Percentiles rank a stretch among this genome's conserved stretches.
phyloP scores from a whole-genome alignment of 345 rosid genomes.

The Dipteronia sinensis region DNA sequence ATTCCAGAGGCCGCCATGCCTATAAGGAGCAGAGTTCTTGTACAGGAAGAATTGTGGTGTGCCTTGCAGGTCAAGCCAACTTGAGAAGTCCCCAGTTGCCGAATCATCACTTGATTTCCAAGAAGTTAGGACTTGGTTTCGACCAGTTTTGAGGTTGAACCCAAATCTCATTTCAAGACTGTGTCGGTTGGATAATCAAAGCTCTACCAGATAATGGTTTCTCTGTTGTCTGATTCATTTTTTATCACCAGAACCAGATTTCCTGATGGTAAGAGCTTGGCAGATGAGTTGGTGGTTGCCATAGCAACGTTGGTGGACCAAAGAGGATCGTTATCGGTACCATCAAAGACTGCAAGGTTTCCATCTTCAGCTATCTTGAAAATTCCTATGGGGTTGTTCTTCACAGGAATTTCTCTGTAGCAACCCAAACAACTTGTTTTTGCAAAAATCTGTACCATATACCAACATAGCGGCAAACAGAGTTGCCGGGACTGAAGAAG shows the following conservation, averaged over 20 bases:
- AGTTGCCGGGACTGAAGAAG: conserved; percentile 8
- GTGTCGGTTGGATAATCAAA: conserved; percentile 39
- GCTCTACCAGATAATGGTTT: conserved; percentile 32
- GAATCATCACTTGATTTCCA: conserved; percentile 37
- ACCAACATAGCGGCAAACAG: background rate
- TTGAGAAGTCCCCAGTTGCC: conserved; percentile 4
- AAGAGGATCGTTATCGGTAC: background rate
- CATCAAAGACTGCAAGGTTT: conserved; percentile 18
- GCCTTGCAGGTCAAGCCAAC: conserved; percentile 5
- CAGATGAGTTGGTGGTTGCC: background rate
- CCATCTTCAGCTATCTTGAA: conserved; percentile 16
- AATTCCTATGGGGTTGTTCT: conserved; percentile 15
- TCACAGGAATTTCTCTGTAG: background rate
- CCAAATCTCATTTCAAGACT: conserved; percentile 28
- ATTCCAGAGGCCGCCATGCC: conserved; percentile 20
- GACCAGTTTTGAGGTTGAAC: conserved; percentile 21
- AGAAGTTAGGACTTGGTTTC: conserved; percentile 16
- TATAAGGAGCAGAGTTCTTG: background rate
- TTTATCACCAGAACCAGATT: conserved; percentile 21
- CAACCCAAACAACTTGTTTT: background rate
- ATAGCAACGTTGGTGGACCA: conserved; percentile 26
- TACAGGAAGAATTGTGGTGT: background rate
- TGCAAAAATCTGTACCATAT: background rate
- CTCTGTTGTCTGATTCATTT: background rate
- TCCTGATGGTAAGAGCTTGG: conserved; percentile 36